Percentiles rank a stretch among this genome's conserved stretches.
These are phyloP conservation scores for Penicillium psychrofluorescens DNA, from an alignment of 495 filamentous ascomycete species.

Conservation along the genomic window DNA sequence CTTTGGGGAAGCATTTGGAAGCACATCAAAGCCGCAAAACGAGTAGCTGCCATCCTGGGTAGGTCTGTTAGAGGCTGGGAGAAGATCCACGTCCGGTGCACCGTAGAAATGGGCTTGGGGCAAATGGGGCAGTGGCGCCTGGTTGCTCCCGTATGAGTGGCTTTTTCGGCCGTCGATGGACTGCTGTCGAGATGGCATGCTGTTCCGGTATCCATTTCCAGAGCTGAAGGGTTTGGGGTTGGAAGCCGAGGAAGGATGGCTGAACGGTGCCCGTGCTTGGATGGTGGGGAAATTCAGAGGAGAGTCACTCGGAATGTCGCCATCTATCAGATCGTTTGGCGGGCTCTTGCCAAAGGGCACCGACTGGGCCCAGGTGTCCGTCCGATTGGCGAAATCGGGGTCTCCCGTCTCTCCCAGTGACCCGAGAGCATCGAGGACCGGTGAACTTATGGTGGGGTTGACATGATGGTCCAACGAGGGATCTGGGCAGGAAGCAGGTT, in stretches of 20 bases:
- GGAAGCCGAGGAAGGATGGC: slow-evolving; percentile 42
- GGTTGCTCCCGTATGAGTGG: slow-evolving; percentile 35
- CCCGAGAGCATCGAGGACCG: slow-evolving; percentile 35
- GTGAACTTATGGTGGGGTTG: slow-evolving; percentile 29
- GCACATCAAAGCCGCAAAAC: slow-evolving; percentile 71
- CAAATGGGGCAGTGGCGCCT: slow-evolving; percentile 73
- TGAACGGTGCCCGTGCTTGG: slow-evolving; percentile 38
- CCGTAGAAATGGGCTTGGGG: slow-evolving; percentile 68
- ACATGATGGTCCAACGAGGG: slow-evolving; percentile 18
- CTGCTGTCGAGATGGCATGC: slow-evolving; percentile 30
- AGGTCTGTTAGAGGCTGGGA: slow-evolving; percentile 17
- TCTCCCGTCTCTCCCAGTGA: slow-evolving; percentile 24
- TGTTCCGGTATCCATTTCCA: slow-evolving; percentile 33
- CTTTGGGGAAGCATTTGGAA: slow-evolving; percentile 44
- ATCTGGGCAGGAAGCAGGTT: slow-evolving; percentile 32
- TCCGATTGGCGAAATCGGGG: slow-evolving; percentile 29
- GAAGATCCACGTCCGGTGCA: slow-evolving; percentile 47
- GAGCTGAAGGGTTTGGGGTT: slow-evolving; percentile 37
- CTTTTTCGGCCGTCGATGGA: slow-evolving; percentile 36
- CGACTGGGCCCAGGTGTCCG: slow-evolving; percentile 42
- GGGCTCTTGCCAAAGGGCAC: slow-evolving; percentile 45
- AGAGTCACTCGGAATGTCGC: slow-evolving; percentile 34
- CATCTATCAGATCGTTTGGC: slow-evolving; percentile 36
- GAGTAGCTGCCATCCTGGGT: slow-evolving; percentile 56
- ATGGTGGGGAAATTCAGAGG: slow-evolving; percentile 33